Base-by-base conservation (phyloP, 2,329 filamentous ascomycete genomes). In the Clonostachys rosea region DNA sequence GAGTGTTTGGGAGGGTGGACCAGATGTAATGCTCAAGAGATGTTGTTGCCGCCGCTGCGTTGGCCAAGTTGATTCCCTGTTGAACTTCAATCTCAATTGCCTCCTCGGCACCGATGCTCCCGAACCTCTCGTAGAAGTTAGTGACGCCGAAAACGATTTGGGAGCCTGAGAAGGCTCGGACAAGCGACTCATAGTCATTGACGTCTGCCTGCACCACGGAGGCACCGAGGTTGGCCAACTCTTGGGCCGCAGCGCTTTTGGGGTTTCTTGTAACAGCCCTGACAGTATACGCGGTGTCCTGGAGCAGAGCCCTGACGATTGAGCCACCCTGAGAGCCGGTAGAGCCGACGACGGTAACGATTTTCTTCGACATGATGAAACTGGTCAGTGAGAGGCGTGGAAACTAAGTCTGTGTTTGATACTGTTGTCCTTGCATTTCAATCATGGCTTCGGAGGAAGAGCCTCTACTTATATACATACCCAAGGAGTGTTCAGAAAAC, bases 21-120 rank as follows among this genome's bases (percentile, higher is more conserved):
- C 70, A 74, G 46, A 75, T 60, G 52, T 66, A 75, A 49, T 74
- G 69, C 46, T 70, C 56, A 1, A 76, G 60, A 0, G 66, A 64
- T 0, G 53, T 13, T 0, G 59, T 67, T 8, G 54, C 49, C 1
- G 64, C 59, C 1, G 71, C 72, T 4, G 70, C 70, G 6, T 61
- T 60, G 5, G 69, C 70, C 6, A 75, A 49, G 39, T 69, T 73
- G 52, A 63, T 67, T 6, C 65, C 70, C 39, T 71, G 68, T 11
- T 49, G 46, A 14, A 57, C 54, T 55, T 75, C 73, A 17, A 64
- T 57, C 1, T 64, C 57, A 13, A 66, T 62, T 1, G 67, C 59
- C 35, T 63, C 56, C 3, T 65, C 55, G 6, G 60, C 52, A 0
- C 60, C 59, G 5, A 51, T 12, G 1, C 42, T 55, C 5, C 54